Conservation (phyloP, 352 stramenopile genomes). For the Globisporangium echinulatum region DNA sequence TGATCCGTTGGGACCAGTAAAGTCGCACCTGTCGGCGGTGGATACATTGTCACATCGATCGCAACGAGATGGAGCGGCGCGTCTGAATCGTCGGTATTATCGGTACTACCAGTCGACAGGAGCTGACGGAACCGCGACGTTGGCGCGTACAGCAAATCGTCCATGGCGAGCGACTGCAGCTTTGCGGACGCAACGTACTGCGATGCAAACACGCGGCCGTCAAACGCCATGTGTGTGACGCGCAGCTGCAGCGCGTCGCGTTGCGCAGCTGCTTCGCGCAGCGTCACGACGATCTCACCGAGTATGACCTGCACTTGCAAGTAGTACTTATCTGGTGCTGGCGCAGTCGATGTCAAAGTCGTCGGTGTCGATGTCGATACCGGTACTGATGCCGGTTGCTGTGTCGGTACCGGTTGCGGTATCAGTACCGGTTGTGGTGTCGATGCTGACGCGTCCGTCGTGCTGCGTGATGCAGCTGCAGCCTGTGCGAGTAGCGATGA, state of each 20-base stretch:
- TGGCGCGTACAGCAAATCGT: slow-evolving; percentile 53
- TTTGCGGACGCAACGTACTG: slow-evolving; percentile 44
- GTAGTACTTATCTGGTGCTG: slow-evolving; percentile 31
- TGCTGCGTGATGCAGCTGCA: neutral
- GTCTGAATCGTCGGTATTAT: slow-evolving; percentile 5
- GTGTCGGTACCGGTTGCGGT: neutral
- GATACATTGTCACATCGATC: slow-evolving; percentile 42
- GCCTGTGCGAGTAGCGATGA: slow-evolving; percentile 15
- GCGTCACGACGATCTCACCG: slow-evolving; percentile 41
- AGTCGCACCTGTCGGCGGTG: slow-evolving; percentile 7
- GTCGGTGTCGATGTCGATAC: neutral
- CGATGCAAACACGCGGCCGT: slow-evolving; percentile 32
- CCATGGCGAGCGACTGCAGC: slow-evolving; percentile 54
- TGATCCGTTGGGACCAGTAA: too few species aligned
- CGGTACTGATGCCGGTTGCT: too few species aligned
- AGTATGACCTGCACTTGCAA: slow-evolving; percentile 46
- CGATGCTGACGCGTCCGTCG: neutral
- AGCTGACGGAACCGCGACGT: slow-evolving; percentile 52
- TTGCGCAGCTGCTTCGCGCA: slow-evolving; percentile 29
- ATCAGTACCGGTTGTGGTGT: too few species aligned
- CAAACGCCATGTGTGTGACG: slow-evolving; percentile 40
- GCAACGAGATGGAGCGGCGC: slow-evolving; percentile 27
- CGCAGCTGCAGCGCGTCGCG: slow-evolving; percentile 51
- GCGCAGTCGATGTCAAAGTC: neutral
- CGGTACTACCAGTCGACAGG: slow-evolving; percentile 40